Evolutionary conservation across 129 eudicot species (phyloP).

Genomic region (Lonicera japonica): DNA sequence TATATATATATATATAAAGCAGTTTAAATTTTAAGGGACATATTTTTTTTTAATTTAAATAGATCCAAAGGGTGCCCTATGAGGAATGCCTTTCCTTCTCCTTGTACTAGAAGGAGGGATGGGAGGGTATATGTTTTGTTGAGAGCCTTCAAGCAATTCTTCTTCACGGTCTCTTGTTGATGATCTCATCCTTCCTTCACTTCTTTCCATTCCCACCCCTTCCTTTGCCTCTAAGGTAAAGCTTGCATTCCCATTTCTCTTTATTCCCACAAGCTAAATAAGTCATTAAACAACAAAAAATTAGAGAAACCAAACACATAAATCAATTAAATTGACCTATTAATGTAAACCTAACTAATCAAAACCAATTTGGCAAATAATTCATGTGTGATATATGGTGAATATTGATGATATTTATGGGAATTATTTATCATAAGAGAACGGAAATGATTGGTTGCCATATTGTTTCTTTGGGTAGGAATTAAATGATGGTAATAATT

Average conservation of each 20-base stretch:
- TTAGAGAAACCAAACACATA: not conserved
- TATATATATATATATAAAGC: too few relatives aligned
- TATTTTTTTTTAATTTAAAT: slow-evolving; percentile 22
- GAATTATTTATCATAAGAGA: slow-evolving; percentile 5
- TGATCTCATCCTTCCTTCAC: slow-evolving; percentile 33
- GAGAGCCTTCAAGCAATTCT: slow-evolving; percentile 76
- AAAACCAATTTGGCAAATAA: not conserved
- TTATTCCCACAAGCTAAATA: slow-evolving; percentile 73
- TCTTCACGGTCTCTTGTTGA: slow-evolving; percentile 44
- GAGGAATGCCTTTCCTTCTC: slow-evolving; percentile 98
- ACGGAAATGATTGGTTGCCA: slow-evolving; percentile 17
- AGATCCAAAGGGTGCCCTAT: slow-evolving; percentile 85
- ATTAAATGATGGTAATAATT: slow-evolving; percentile 25
- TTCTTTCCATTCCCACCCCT: slow-evolving; percentile 24
- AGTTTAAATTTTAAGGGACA: not conserved
- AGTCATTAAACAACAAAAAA: slow-evolving; percentile 16
- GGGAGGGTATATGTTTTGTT: slow-evolving; percentile 79
- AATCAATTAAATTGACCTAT: not conserved
- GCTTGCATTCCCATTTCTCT: slow-evolving; percentile 82
- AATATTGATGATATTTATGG: slow-evolving; percentile 27
- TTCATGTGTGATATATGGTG: slow-evolving; percentile 5
- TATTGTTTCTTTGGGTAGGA: not conserved
- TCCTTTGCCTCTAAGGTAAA: slow-evolving; percentile 56
- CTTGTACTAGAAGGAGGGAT: slow-evolving; percentile 68
- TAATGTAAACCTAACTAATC: not conserved